Evolutionary conservation across 2,329 filamentous ascomycete genomes (phyloP), one percentile per base, ranked within the genome.

Genomic region (Colletotrichum spaethianum): DNA sequence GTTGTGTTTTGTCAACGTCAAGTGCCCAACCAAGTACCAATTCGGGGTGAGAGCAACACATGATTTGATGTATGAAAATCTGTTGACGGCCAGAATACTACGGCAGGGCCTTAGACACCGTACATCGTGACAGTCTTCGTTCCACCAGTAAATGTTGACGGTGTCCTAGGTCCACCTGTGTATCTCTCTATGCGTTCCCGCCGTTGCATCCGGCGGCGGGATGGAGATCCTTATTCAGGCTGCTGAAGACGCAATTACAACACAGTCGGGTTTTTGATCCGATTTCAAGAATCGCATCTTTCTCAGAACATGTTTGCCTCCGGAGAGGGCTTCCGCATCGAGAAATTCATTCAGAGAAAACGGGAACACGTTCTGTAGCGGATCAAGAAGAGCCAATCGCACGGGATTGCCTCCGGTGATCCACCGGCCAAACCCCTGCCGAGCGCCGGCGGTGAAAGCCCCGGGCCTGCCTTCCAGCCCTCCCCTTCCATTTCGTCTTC

Each of bases 381-480:
- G 69, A 60, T 48, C 52, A 59, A 28, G 12, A n/a, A 38, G 65
- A 60, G 53, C 65, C 69, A 72, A 69, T 69, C 23, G 59, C 65
- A 46, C 65, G 53, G 69, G 53, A 38, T 31, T 16, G 23, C 12
- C 69, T 55, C 65, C 65, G 65, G 36, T 23, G 59, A 40, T 44
- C 44, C 70, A 59, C 65, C 65, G 52, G 65, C 53, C 65, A 69
- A 53, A 72, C 31, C 59, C 52, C 33, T 63, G 53, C 70, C 53
- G 28, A 55, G 31, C 56, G 53, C 70, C 59, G 65, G 70, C 70
- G 70, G 65, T 70, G 70, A 69, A 69, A 68, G 38, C 60, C 16
- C 46, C 55, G 50, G 38, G 18, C 38, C 31, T 23, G 20, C 23
- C 48, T 26, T 46, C 36, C 57, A 53, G 46, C 33, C 60, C 46